These are phyloP conservation scores for Nitzschia sp. DNA, from an alignment of 108 stramenopile species.

Conservation along the genomic window DNA sequence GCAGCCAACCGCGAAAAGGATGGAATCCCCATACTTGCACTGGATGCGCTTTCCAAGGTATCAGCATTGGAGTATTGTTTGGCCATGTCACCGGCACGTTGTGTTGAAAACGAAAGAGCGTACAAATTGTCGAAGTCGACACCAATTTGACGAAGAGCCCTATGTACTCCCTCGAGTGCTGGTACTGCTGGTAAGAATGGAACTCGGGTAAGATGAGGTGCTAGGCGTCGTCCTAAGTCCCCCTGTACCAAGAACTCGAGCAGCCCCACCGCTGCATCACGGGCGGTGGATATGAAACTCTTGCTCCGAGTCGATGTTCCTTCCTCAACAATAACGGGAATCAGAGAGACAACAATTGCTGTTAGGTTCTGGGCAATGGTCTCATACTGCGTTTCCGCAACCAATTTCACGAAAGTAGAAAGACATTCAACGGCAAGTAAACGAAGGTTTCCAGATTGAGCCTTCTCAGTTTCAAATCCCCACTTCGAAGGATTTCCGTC, in stretches of 20 bases:
- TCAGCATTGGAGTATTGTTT: not conserved
- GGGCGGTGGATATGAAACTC: constrained; percentile 8
- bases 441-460: constrained; percentile 23
- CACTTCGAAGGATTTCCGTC: constrained; percentile 12
- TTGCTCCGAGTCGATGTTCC: not conserved
- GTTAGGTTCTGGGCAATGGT: constrained; percentile 64
- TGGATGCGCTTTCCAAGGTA: not conserved
- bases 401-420: constrained; percentile 61
- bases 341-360: constrained; percentile 70
- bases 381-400: constrained; percentile 41
- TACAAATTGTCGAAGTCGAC: constrained; percentile 70
- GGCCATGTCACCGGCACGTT: constrained; percentile 11
- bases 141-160: constrained; percentile 48
- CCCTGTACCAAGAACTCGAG: constrained; percentile 57
- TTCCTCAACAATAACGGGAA: constrained; percentile 46
- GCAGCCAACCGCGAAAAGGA: constrained; percentile 20
- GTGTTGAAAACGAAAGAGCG: constrained; percentile 40
- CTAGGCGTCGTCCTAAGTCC: constrained; percentile 45
- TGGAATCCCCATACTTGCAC: not conserved
- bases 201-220: constrained; percentile 56
- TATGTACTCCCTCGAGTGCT: constrained; percentile 48
- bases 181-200: constrained; percentile 70
- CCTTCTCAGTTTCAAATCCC: not conserved
- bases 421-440: constrained; percentile 60
- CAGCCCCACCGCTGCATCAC: constrained; percentile 50